Percentiles rank a stretch among this genome's conserved stretches.
Conservation (phyloP, 2,329 filamentous ascomycete genomes). For the Samsoniella hepiali region DNA sequence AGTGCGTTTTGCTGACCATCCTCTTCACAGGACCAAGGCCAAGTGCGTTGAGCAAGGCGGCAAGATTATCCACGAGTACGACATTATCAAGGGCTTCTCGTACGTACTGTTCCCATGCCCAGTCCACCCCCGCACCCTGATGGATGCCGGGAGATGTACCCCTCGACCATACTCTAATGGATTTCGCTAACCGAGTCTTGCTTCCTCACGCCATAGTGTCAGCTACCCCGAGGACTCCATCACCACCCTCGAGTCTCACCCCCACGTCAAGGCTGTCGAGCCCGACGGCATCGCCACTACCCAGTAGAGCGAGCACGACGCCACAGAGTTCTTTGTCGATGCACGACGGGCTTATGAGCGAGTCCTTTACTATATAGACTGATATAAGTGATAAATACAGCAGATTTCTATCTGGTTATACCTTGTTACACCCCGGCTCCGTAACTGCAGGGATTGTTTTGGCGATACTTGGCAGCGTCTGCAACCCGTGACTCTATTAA, state of each 20-base stretch:
- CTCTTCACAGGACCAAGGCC: conserved; percentile 65
- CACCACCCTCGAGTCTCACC: conserved; percentile 61
- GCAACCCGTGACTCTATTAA: background rate
- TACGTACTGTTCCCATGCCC: conserved; percentile 48
- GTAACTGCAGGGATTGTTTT: background rate
- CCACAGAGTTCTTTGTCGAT: background rate
- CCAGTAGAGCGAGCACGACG: conserved; percentile 51
- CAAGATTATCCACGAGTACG: conserved; percentile 80
- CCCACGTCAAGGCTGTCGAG: conserved; percentile 74
- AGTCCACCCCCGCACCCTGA: background rate
- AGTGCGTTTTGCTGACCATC: background rate
- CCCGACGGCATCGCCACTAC: conserved; percentile 66
- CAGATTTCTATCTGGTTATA: background rate
- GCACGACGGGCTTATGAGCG: background rate
- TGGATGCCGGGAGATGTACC: conserved; percentile 1
- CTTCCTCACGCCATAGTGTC: conserved; percentile 52
- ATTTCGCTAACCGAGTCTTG: conserved; percentile 7
- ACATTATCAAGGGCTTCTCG: conserved; percentile 89
- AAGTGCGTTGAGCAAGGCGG: conserved; percentile 72
- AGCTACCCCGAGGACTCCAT: conserved; percentile 67
- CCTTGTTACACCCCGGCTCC: background rate
- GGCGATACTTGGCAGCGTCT: background rate
- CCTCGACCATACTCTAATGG: background rate
- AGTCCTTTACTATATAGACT: background rate
- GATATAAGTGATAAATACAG: background rate